Evolutionary conservation across 345 rosid species (phyloP).

Genomic region (Camelina hispida): DNA sequence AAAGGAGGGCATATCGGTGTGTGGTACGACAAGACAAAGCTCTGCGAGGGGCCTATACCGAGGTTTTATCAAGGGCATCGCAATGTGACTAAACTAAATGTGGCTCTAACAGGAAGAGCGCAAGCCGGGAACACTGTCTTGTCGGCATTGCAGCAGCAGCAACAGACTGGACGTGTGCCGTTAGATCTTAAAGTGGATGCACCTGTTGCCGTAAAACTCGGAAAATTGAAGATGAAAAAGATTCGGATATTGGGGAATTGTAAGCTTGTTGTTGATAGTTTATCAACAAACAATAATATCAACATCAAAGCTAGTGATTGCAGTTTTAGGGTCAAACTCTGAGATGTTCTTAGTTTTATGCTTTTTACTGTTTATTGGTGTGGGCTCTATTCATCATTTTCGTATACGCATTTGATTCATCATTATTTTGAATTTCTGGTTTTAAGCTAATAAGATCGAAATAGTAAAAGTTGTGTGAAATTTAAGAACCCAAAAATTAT

Average conservation of each 20-base stretch:
- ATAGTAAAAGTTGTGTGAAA: background rate
- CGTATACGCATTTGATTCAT: background rate
- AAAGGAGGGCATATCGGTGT: constrained; percentile 69
- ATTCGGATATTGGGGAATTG: constrained; percentile 70
- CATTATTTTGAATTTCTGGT: background rate
- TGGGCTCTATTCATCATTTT: background rate
- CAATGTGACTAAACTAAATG: constrained; percentile 69
- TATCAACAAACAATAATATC: constrained; percentile 58
- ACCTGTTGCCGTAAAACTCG: constrained; percentile 70
- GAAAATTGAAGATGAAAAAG: constrained; percentile 70
- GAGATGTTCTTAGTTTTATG: constrained; percentile 25
- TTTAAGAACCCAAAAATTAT: background rate
- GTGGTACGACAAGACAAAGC: constrained; percentile 66
- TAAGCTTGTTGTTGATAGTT: constrained; percentile 72
- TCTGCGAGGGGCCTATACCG: constrained; percentile 77
- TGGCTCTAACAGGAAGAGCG: constrained; percentile 59
- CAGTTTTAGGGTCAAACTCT: constrained; percentile 66
- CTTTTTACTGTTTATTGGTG: background rate
- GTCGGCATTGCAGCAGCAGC: constrained; percentile 80
- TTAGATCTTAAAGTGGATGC: constrained; percentile 73
- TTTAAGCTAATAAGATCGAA: background rate
- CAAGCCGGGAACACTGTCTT: constrained; percentile 67
- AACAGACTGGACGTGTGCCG: constrained; percentile 82
- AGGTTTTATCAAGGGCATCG: constrained; percentile 82
- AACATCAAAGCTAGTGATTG: constrained; percentile 82